Conservation (phyloP, 768 basidiomycete genomes). For the Pulveroboletus sp. region DNA sequence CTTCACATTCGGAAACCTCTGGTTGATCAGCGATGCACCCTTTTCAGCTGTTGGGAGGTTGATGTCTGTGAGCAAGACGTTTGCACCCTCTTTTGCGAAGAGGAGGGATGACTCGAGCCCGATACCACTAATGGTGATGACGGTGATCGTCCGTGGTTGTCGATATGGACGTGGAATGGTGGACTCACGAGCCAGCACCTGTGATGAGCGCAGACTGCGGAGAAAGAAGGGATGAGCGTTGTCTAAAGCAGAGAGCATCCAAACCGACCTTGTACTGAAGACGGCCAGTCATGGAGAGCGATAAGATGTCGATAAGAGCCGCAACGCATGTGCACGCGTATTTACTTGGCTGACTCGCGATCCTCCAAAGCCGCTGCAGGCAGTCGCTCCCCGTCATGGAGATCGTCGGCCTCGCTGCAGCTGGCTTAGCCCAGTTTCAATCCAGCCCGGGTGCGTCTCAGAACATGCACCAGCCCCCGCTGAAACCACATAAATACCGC, state of each 20-base stretch:
- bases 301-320: neutral
- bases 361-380: no score
- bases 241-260: neutral
- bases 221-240: conserved; percentile 4
- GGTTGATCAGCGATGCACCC: conserved; percentile 55
- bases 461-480: neutral
- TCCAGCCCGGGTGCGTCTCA: conserved; percentile 1
- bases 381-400: no score
- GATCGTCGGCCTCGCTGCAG: no score
- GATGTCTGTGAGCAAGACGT: conserved; percentile 84
- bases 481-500: conserved; percentile 22
- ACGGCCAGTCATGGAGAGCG: conserved; percentile 52
- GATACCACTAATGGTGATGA: conserved; percentile 64
- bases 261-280: conserved; percentile 57
- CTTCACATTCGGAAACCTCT: conserved; percentile 65
- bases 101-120: conserved; percentile 93
- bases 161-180: neutral
- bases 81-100: conserved; percentile 93
- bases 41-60: conserved; percentile 71
- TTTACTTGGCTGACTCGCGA: neutral
- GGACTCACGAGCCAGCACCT: conserved; percentile 80
- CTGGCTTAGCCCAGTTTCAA: conserved; percentile 16
- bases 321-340: neutral
- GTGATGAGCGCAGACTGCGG: conserved; percentile 73
- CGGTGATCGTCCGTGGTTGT: conserved; percentile 8